phyloP scores from a whole-genome alignment of 2,329 filamentous ascomycete species.

The Ophioceras dolichostomum region DNA sequence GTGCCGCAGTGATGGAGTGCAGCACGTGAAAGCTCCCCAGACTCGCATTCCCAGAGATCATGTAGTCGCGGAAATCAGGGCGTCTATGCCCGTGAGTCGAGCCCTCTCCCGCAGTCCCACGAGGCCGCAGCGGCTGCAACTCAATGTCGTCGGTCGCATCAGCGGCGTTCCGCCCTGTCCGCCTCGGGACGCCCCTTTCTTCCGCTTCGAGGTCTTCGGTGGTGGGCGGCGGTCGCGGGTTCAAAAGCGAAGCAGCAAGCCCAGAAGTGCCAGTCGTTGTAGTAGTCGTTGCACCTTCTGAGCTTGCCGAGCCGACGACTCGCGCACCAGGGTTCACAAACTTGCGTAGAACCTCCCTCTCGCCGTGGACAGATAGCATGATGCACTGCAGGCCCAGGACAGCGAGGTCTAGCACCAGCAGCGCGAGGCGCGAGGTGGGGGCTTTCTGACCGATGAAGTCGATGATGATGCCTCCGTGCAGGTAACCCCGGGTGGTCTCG shows the following conservation, averaged over 20 bases:
- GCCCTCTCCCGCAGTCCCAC: slow-evolving; percentile 9
- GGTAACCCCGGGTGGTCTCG: slow-evolving; percentile 50
- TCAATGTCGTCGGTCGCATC: slow-evolving; percentile 30
- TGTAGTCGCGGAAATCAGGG: slow-evolving; percentile 30
- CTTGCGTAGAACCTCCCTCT: slow-evolving; percentile 43
- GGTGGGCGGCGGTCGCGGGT: no score
- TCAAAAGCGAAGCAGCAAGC: no score
- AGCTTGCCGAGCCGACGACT: slow-evolving; percentile 4
- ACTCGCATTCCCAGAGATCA: slow-evolving; percentile 42
- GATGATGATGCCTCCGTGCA: slow-evolving; percentile 54
- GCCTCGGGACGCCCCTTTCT: slow-evolving; percentile 36
- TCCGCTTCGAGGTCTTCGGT: slow-evolving; percentile 42
- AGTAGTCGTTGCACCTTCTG: slow-evolving; percentile 12
- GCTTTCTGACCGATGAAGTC: slow-evolving; percentile 58
- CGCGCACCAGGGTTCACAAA: slow-evolving; percentile 24
- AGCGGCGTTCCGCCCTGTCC: slow-evolving; percentile 13
- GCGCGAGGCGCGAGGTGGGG: slow-evolving; percentile 40
- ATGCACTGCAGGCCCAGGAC: slow-evolving; percentile 47
- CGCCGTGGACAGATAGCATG: slow-evolving; percentile 51
- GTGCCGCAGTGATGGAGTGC: slow-evolving; percentile 33
- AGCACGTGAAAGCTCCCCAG: slow-evolving; percentile 41
- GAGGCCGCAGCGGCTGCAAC: slow-evolving; percentile 22
- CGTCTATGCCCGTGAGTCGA: slow-evolving; percentile 11
- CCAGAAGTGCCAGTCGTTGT: slow-evolving; percentile 7
- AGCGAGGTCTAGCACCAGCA: slow-evolving; percentile 42